phyloP scores from a whole-genome alignment of 2,329 filamentous ascomycete genomes.

The Alternaria sp. region DNA sequence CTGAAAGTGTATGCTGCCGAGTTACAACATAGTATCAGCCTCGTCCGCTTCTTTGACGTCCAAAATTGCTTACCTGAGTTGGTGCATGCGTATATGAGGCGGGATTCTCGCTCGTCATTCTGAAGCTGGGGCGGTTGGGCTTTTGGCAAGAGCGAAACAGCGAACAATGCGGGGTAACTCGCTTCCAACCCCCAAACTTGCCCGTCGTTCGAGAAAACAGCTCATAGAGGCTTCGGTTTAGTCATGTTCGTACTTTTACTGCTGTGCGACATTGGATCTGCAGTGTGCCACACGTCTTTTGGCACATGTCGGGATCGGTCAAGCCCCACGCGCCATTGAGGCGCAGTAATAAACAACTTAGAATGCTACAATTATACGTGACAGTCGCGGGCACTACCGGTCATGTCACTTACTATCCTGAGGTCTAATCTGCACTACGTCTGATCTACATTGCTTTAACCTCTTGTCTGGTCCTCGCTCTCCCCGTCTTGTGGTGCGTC shows the following conservation, averaged over 20 bases:
- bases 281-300: not conserved
- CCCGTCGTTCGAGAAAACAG: not conserved
- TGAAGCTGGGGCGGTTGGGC: not conserved
- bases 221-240: not conserved
- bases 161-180: not conserved
- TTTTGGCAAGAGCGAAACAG: not conserved
- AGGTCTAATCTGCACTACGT: not conserved
- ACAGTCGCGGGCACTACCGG: not conserved
- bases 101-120: not conserved
- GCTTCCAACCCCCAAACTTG: not conserved
- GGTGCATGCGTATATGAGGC: not conserved
- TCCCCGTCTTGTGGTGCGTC: not conserved
- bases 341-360: not conserved
- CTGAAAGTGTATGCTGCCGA: not conserved
- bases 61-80: not conserved
- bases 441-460: not conserved
- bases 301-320: not conserved
- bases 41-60: not conserved
- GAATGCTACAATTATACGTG: not conserved
- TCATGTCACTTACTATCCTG: not conserved
- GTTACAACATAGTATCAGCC: not conserved
- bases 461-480: accelerated
- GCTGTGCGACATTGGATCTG: not conserved
- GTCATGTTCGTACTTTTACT: not conserved
- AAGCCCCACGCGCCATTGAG: not conserved